Evolutionary conservation across 106 monocot species (phyloP), one percentile per base, ranked within the genome.

Genomic region (Allium sativum): DNA sequence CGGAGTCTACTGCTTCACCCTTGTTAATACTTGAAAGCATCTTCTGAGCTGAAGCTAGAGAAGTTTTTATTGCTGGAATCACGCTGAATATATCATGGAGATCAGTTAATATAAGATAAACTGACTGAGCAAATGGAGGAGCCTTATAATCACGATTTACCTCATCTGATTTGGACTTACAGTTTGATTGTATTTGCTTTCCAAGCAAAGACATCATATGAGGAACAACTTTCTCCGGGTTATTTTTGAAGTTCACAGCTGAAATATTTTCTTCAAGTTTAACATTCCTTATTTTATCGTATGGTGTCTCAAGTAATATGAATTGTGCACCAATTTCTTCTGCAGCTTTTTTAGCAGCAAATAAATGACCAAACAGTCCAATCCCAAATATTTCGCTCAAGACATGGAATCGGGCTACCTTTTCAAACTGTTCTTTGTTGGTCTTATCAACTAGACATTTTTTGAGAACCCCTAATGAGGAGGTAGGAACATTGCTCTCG

Each of bases 81-180:
- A 73, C 67, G 44, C 56, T 18, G 70, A 91, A 91, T 59, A 91
- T 72, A 19, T 67, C 65, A 62, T 78, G 58, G 45, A 82, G 75
- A 74, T 91, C 90, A 46, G 68, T 56, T 8, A 91, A 62, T 62
- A 91, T 55, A 44, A 72, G 51, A 67, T 83, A 91, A 14, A 91
- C 41, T 52, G 66, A 55, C 22, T 71, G 55, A 18, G 82, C 90
- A 75, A 86, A 91, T 61, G 77, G 59, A 45, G 90, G 79, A 4
- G 69, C 80, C 61, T 86, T 65, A 51, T 73, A 86, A 16, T 22
- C 19, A 62, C 62, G 22, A n/a, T 5, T 46, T 56, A 65, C 53
- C 62, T 84, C 67, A 45, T 15, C 40, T 65, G 17, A 12, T 21
- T 73, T 66, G 15, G 58, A 58, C 45, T 40, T 57, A 45, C 20